Evolutionary conservation across 2,329 filamentous ascomycete genomes (phyloP).

Genomic region (Canariomyces notabilis): DNA sequence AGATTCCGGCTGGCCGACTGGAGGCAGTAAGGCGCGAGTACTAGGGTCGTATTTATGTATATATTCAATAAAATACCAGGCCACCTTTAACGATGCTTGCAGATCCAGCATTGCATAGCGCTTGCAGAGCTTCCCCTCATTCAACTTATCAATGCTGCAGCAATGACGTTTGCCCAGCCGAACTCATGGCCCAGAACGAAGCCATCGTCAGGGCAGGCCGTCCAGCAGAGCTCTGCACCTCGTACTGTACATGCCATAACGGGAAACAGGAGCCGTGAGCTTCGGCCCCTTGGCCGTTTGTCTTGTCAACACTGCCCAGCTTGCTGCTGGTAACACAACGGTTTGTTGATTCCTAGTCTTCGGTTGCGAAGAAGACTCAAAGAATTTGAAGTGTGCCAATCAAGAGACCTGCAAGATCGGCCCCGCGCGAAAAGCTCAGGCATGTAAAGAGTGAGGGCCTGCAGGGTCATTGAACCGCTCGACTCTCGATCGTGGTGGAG

Average conservation of each 20-base stretch:
- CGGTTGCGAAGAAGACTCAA: neutral
- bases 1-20: neutral
- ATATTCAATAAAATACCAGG: too few species aligned
- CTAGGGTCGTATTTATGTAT: neutral
- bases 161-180: slow-evolving; percentile 22
- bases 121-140: slow-evolving; percentile 2
- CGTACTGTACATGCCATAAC: neutral
- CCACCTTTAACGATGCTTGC: too few species aligned
- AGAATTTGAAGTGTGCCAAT: neutral
- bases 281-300: neutral
- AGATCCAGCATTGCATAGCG: too few species aligned
- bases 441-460: neutral
- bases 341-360: neutral
- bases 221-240: neutral
- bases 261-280: slow-evolving; percentile 5
- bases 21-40: neutral
- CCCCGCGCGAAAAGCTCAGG: slow-evolving; percentile 4
- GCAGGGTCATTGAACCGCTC: slow-evolving; percentile 5
- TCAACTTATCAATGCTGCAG: slow-evolving; percentile 21
- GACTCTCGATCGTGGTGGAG: slow-evolving; percentile 13
- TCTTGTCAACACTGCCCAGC: neutral
- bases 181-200: slow-evolving; percentile 8
- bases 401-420: slow-evolving; percentile 10
- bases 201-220: slow-evolving; percentile 9
- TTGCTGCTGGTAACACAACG: neutral